phyloP scores from a whole-genome alignment of 495 filamentous ascomycete species.

The Daldinia childiae region DNA sequence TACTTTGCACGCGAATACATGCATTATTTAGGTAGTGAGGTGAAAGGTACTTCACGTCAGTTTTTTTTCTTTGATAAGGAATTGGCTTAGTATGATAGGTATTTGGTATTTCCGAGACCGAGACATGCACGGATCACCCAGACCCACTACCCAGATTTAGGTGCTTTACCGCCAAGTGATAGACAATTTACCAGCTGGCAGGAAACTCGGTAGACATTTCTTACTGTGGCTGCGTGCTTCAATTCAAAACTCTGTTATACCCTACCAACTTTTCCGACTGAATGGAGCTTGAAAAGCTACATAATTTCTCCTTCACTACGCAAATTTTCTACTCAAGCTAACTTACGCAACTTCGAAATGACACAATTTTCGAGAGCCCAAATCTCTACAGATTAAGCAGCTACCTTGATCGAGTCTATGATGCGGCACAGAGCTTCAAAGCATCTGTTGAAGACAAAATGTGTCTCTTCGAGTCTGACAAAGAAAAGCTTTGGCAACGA shows the following conservation, averaged over 20 bases:
- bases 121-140: not conserved
- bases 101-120: slow-evolving; percentile 33
- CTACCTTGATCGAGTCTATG: not conserved
- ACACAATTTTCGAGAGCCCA: slow-evolving; percentile 1
- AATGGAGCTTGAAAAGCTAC: slow-evolving; percentile 17
- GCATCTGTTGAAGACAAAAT: not conserved
- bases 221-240: slow-evolving; percentile 8
- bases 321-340: slow-evolving; percentile 22
- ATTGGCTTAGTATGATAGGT: slow-evolving; percentile 25
- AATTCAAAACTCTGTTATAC: slow-evolving; percentile 4
- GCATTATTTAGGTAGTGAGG: not conserved
- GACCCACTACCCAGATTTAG: not conserved
- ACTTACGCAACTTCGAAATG: slow-evolving; percentile 20
- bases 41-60: slow-evolving; percentile 2
- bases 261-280: slow-evolving; percentile 15
- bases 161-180: not conserved
- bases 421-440: slow-evolving; percentile 1
- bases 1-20: slow-evolving; percentile 18
- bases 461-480: slow-evolving; percentile 13
- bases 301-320: slow-evolving; percentile 27
- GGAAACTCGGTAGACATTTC: not conserved
- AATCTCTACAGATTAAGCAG: not conserved
- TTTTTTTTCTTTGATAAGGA: slow-evolving; percentile 26
- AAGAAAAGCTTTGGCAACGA: slow-evolving; percentile 32
- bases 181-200: not conserved